phyloP scores from a whole-genome alignment of 2,329 filamentous ascomycete species.

The Rhinocladiella mackenziei region DNA sequence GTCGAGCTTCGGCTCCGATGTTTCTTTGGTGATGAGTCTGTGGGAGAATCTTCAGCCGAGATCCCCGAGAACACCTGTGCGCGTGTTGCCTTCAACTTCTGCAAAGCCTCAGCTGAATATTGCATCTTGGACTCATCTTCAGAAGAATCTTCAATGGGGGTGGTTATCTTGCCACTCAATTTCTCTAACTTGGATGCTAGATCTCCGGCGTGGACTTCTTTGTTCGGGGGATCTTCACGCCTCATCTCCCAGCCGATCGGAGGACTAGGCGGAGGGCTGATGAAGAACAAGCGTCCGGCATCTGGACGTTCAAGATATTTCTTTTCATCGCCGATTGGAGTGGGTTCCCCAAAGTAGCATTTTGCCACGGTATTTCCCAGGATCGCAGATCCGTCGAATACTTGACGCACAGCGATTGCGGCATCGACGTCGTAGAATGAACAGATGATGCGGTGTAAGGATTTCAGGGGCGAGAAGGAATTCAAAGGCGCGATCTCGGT shows the following conservation, averaged over 20 bases:
- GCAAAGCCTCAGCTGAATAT: conserved; percentile 23
- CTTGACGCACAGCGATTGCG: conserved; percentile 42
- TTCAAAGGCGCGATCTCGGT: conserved; percentile 42
- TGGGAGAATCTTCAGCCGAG: conserved; percentile 22
- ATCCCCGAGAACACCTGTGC: conserved; percentile 9
- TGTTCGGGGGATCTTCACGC: conserved; percentile 62
- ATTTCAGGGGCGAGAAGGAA: conserved; percentile 50
- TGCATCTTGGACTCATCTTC: conserved; percentile 19
- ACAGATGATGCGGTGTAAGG: conserved; percentile 49
- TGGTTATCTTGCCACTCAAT: conserved; percentile 42
- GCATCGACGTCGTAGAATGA: conserved; percentile 44
- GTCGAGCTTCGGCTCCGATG: conserved; percentile 53
- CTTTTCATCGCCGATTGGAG: conserved; percentile 41
- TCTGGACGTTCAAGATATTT: conserved; percentile 55
- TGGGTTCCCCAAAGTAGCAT: conserved; percentile 52
- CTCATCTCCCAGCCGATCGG: conserved; percentile 63
- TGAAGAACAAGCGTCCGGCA: conserved; percentile 62
- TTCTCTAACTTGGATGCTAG: conserved; percentile 54
- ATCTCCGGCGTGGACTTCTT: conserved; percentile 61
- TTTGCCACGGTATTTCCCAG: conserved; percentile 37
- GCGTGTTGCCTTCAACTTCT: conserved; percentile 19
- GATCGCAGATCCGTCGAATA: conserved; percentile 39
- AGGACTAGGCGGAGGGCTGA: conserved; percentile 60
- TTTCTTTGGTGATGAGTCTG: conserved; percentile 31
- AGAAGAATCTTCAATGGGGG: conserved; percentile 3